phyloP scores from a whole-genome alignment of 495 filamentous ascomycete genomes.

The Penicillium turbatum region DNA sequence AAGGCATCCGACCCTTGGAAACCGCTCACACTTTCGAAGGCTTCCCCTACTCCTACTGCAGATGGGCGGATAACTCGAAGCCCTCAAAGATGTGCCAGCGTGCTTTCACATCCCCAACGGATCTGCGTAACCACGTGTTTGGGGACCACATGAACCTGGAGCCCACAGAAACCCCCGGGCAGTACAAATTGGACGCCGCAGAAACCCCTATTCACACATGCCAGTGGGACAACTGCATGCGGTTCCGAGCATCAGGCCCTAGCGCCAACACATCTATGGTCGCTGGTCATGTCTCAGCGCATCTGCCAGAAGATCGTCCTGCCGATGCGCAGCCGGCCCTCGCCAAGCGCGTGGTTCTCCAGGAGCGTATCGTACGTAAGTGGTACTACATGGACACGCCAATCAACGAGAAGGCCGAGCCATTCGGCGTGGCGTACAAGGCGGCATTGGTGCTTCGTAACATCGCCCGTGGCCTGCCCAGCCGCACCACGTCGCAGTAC shows the following conservation, averaged over 20 bases:
- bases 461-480: slow-evolving; percentile 68
- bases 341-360: slow-evolving; percentile 39
- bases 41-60: slow-evolving; percentile 52
- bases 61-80: slow-evolving; percentile 47
- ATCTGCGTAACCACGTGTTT: slow-evolving; percentile 73
- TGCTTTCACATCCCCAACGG: slow-evolving; percentile 55
- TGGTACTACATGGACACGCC: slow-evolving; percentile 59
- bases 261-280: slow-evolving; percentile 43
- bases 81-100: slow-evolving; percentile 51
- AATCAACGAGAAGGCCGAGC: slow-evolving; percentile 75
- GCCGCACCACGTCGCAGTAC: slow-evolving; percentile 29
- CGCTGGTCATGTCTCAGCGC: slow-evolving; percentile 45
- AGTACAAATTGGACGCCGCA: slow-evolving; percentile 45
- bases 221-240: slow-evolving; percentile 38
- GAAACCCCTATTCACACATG: slow-evolving; percentile 37
- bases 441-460: slow-evolving; percentile 85
- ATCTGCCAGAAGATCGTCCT: slow-evolving; percentile 51
- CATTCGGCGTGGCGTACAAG: slow-evolving; percentile 78
- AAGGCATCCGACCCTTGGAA: slow-evolving; percentile 76
- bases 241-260: slow-evolving; percentile 36
- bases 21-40: slow-evolving; percentile 67
- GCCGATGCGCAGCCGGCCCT: slow-evolving; percentile 41
- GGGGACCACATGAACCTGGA: slow-evolving; percentile 60
- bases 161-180: slow-evolving; percentile 43
- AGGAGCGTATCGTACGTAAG: slow-evolving; percentile 41